phyloP scores from a whole-genome alignment of 805 yeast genomes.

The Zygosaccharomyces pseudorouxii region DNA sequence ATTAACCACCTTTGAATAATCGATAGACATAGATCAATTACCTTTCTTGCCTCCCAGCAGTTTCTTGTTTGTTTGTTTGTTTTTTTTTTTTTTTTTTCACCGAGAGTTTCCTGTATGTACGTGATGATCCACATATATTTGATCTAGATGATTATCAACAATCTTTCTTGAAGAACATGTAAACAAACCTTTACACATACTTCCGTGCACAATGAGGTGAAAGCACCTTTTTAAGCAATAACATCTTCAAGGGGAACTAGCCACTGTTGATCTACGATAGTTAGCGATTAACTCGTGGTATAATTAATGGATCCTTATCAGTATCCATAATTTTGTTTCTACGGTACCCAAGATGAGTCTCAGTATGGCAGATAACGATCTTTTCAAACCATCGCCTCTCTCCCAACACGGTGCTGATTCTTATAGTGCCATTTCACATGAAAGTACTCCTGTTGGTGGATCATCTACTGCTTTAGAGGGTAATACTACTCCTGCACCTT shows the following conservation, averaged over 20 bases:
- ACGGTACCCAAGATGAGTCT: background rate
- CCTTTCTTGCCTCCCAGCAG: background rate
- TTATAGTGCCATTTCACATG: conserved; percentile 12
- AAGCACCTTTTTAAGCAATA: background rate
- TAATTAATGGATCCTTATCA: background rate
- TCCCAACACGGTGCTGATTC: conserved; percentile 10
- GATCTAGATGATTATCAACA: background rate
- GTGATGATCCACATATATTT: background rate
- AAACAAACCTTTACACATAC: conserved; percentile 2
- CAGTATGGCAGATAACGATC: conserved; percentile 1
- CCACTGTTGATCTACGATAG: background rate
- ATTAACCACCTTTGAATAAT: no score
- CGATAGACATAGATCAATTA: no score
- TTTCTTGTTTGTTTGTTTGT: no score
- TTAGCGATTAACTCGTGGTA: background rate
- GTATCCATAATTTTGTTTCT: background rate
- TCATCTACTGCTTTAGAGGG: conserved; percentile 15
- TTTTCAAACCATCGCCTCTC: conserved; percentile 2
- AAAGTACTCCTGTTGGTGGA: conserved; percentile 10
- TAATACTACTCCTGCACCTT: conserved; percentile 18
- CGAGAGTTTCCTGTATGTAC: background rate
- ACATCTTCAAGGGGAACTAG: conserved; percentile 1
- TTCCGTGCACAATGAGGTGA: conserved; percentile 6
- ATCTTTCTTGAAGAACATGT: conserved; percentile 1
- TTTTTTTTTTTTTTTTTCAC: background rate